phyloP scores from a whole-genome alignment of 83 land plant genomes.

The Picea mariana region DNA sequence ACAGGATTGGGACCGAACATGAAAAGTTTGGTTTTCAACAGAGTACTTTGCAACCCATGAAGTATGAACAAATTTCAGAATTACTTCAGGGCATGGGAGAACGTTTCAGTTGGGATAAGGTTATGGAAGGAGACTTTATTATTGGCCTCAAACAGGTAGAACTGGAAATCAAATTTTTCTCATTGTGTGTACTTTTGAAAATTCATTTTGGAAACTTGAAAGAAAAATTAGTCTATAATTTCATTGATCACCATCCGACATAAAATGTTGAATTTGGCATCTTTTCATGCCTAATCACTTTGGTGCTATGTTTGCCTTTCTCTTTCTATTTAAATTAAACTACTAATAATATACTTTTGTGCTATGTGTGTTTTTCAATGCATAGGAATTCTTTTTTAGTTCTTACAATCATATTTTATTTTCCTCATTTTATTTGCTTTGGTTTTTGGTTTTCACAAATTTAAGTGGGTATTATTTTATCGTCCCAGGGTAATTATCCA shows the following conservation, averaged over 20 bases:
- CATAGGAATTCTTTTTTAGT: background rate
- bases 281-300: background rate
- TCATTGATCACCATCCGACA: background rate
- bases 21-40: slow-evolving; percentile 97
- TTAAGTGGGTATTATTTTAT: background rate
- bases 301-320: background rate
- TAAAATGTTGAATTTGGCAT: background rate
- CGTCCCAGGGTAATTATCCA: background rate
- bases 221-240: background rate
- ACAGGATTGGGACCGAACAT: slow-evolving; percentile 99
- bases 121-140: slow-evolving; percentile 85
- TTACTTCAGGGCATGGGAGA: slow-evolving; percentile 85
- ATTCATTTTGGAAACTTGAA: background rate
- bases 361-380: background rate
- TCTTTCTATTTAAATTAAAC: background rate
- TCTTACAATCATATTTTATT: background rate
- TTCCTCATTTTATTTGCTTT: background rate
- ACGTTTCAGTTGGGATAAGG: slow-evolving; percentile 91
- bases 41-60: slow-evolving; percentile 74
- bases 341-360: slow-evolving; percentile 1
- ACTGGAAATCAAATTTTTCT: background rate
- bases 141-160: slow-evolving; percentile 91
- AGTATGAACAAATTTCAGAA: slow-evolving; percentile 84
- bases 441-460: background rate
- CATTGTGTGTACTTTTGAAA: background rate